Conservation (phyloP, 1,284 basidiomycete species). For the Cutaneotrichosporon curvatum region DNA sequence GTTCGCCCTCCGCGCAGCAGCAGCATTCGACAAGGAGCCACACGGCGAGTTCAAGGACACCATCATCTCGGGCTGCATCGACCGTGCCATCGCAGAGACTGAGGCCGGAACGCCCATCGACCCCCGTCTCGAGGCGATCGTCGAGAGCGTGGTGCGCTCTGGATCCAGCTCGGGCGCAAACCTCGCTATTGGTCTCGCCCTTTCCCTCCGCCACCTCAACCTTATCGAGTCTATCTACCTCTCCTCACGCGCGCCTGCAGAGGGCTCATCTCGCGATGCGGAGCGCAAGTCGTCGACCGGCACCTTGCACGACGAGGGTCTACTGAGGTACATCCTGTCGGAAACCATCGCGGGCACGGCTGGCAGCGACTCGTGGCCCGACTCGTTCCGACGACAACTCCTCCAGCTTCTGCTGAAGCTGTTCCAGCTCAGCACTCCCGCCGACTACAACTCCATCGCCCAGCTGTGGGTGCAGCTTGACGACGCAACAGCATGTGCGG, state of each 20-base stretch:
- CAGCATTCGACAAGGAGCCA: constrained; percentile 70
- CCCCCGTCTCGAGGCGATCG: constrained; percentile 66
- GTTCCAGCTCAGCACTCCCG: constrained; percentile 61
- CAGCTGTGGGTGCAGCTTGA: constrained; percentile 82
- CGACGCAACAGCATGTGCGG: constrained; percentile 55
- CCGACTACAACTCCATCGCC: constrained; percentile 69
- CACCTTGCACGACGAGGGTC: constrained; percentile 57
- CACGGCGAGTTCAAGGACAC: constrained; percentile 85
- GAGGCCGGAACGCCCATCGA: constrained; percentile 56
- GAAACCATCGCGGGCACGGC: constrained; percentile 62
- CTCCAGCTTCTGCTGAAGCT: constrained; percentile 62
- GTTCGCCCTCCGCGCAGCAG: constrained; percentile 83
- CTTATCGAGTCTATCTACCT: constrained; percentile 68
- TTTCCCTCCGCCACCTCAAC: constrained; percentile 80
- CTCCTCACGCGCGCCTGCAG: constrained; percentile 28
- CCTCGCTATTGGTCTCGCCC: constrained; percentile 86
- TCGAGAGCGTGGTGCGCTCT: constrained; percentile 75
- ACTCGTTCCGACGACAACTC: constrained; percentile 44
- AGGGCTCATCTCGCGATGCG: constrained; percentile 16
- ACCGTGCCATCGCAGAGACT: constrained; percentile 65
- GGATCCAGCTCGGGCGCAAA: constrained; percentile 78
- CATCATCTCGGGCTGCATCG: constrained; percentile 86
- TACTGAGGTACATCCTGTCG: constrained; percentile 84
- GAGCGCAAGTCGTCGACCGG: constrained; percentile 18
- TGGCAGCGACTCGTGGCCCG: constrained; percentile 41